Evolutionary conservation across 2,329 filamentous ascomycete species (phyloP).

Genomic region (Colletotrichum chlorophyti): DNA sequence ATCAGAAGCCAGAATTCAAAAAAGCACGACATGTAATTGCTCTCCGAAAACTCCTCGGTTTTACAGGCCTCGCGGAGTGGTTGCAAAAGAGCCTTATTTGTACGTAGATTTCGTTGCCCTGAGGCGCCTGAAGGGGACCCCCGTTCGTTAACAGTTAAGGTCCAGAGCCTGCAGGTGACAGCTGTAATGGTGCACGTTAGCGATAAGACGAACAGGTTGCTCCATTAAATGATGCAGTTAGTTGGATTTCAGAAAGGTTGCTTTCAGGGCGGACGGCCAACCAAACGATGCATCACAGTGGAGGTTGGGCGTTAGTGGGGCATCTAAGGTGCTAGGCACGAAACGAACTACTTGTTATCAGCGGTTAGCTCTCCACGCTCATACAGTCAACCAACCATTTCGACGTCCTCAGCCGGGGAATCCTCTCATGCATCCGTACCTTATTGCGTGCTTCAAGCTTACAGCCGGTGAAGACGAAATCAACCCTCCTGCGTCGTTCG

Average conservation of each 20-base stretch:
- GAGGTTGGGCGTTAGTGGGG: not conserved
- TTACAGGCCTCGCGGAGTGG: too few species aligned
- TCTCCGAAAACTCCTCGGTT: too few species aligned
- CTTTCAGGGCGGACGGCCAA: not conserved
- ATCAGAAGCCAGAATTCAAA: too few species aligned
- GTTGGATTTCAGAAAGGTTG: not conserved
- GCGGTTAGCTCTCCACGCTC: not conserved
- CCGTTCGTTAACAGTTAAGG: not conserved
- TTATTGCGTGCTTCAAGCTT: not conserved
- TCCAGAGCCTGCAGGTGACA: not conserved
- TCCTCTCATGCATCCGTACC: not conserved
- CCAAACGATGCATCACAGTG: not conserved
- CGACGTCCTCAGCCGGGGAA: not conserved
- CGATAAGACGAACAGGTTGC: not conserved
- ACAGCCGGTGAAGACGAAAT: not conserved
- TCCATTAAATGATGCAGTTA: not conserved
- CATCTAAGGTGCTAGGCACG: not conserved
- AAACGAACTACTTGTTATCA: not conserved
- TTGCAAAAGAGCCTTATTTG: too few species aligned
- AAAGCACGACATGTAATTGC: too few species aligned
- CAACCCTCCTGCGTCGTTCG: not conserved
- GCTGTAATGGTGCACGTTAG: not conserved
- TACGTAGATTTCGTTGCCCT: too few species aligned
- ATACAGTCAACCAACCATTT: not conserved
- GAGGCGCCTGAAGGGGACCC: too few species aligned